phyloP scores from a whole-genome alignment of 208 protist species.

The Trypanosoma congolense region DNA sequence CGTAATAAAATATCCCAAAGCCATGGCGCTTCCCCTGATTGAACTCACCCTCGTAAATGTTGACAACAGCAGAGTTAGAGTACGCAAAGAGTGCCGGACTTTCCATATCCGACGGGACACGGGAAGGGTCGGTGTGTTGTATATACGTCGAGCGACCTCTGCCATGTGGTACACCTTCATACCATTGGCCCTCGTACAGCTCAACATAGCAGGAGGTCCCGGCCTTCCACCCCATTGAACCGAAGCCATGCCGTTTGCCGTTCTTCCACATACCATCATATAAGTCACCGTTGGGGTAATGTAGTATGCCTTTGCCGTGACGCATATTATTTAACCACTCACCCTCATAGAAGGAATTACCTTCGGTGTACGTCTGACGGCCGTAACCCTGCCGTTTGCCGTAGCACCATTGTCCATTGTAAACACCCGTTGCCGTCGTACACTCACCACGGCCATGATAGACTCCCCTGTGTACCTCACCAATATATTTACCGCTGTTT shows the following conservation, averaged over 20 bases:
- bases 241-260: slow-evolving; percentile 37
- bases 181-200: slow-evolving; percentile 80
- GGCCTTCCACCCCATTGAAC: slow-evolving; percentile 74
- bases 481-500: slow-evolving; percentile 61
- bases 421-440: slow-evolving; percentile 40
- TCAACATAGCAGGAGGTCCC: slow-evolving; percentile 41
- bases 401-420: slow-evolving; percentile 65
- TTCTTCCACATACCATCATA: slow-evolving; percentile 32
- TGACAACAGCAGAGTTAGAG: slow-evolving; percentile 40
- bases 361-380: slow-evolving; percentile 60
- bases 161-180: slow-evolving; percentile 52
- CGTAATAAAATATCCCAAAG: slow-evolving; percentile 76
- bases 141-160: slow-evolving; percentile 69
- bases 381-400: slow-evolving; percentile 68
- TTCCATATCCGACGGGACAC: slow-evolving; percentile 1
- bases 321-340: slow-evolving; percentile 51
- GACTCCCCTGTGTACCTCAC: slow-evolving; percentile 52
- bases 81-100: slow-evolving; percentile 32
- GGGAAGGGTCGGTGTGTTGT: slow-evolving; percentile 5
- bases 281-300: slow-evolving; percentile 25
- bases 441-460: slow-evolving; percentile 76
- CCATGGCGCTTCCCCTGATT: slow-evolving; percentile 60
- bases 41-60: slow-evolving; percentile 72
- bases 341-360: slow-evolving; percentile 68
- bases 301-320: slow-evolving; percentile 34